These are phyloP conservation scores for Pisolithus sp. DNA, from an alignment of 768 basidiomycete species.

Conservation along the genomic window DNA sequence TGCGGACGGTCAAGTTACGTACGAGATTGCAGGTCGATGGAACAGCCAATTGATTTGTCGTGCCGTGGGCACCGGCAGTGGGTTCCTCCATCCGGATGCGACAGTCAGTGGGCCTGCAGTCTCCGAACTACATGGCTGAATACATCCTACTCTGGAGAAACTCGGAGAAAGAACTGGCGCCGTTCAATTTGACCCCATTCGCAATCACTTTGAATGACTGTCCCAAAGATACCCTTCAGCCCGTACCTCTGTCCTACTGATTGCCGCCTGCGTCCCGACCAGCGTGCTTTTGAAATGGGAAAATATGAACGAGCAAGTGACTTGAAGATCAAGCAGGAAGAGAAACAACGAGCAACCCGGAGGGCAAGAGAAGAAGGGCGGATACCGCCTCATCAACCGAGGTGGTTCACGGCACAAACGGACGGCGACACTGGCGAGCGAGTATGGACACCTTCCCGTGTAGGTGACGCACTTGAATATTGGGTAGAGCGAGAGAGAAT, in stretches of 20 bases:
- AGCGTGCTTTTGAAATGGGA: conserved; percentile 89
- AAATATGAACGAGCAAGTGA: conserved; percentile 78
- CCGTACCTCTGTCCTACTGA: conserved; percentile 84
- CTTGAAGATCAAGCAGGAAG: conserved; percentile 76
- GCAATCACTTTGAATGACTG: conserved; percentile 91
- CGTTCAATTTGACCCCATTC: conserved; percentile 94
- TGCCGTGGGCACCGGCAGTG: conserved; percentile 52
- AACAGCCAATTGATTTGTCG: conserved; percentile 90
- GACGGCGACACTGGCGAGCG: conserved; percentile 88
- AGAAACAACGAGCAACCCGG: conserved; percentile 66
- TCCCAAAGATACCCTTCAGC: conserved; percentile 58
- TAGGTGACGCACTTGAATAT: conserved; percentile 59
- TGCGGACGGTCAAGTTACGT: conserved; percentile 54
- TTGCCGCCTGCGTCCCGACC: conserved; percentile 87
- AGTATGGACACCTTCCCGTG: conserved; percentile 70
- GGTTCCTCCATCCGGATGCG: conserved; percentile 68
- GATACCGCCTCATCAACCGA: conserved; percentile 63
- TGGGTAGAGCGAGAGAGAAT: conserved; percentile 74
- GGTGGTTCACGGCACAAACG: conserved; percentile 82
- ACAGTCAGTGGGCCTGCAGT: conserved; percentile 40
- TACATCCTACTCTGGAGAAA: conserved; percentile 91
- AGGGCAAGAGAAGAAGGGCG: conserved; percentile 69
- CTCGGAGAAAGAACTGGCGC: conserved; percentile 72
- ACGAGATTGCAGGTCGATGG: conserved; percentile 95
- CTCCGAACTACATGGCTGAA: conserved; percentile 47